phyloP scores from a whole-genome alignment of 2,329 filamentous ascomycete species.

The Drechslera avenae region DNA sequence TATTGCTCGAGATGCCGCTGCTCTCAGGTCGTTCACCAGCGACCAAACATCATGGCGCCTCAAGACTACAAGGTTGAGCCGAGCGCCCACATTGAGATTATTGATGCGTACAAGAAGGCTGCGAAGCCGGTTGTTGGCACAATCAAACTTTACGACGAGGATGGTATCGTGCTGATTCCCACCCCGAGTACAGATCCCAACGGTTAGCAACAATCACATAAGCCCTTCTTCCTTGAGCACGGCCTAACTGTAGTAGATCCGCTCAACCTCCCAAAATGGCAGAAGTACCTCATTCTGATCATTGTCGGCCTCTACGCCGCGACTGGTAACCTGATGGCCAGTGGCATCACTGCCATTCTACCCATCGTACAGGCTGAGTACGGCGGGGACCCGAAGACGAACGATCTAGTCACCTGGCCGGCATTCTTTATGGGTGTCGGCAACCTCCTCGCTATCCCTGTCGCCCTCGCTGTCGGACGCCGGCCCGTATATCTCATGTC shows the following conservation, averaged over 20 bases:
- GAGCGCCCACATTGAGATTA: slow-evolving; percentile 13
- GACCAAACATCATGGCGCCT: slow-evolving; percentile 2
- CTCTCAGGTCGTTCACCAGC: background rate
- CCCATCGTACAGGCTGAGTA: slow-evolving; percentile 11
- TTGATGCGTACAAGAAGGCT: slow-evolving; percentile 17
- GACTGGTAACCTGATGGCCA: slow-evolving; percentile 15
- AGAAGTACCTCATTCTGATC: slow-evolving; percentile 16
- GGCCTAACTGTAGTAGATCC: slow-evolving; percentile 5
- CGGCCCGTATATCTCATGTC: slow-evolving; percentile 16
- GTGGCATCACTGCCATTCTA: slow-evolving; percentile 17
- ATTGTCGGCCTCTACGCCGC: slow-evolving; percentile 17
- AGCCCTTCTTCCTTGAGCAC: background rate
- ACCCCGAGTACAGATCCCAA: slow-evolving; percentile 18
- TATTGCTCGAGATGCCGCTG: background rate
- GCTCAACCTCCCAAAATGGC: slow-evolving; percentile 15
- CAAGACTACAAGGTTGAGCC: slow-evolving; percentile 7
- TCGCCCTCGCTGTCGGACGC: slow-evolving; percentile 16
- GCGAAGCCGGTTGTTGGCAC: slow-evolving; percentile 18
- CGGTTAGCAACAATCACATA: slow-evolving; percentile 2
- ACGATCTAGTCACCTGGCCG: slow-evolving; percentile 17
- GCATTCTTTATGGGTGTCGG: slow-evolving; percentile 20
- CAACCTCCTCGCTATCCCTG: slow-evolving; percentile 15
- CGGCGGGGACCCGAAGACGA: slow-evolving; percentile 8
- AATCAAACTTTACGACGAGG: slow-evolving; percentile 15
- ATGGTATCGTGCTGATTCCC: slow-evolving; percentile 18